Percentiles rank a stretch among this genome's conserved stretches.
Evolutionary conservation across 1,139 yeast genomes (phyloP).

Genomic region (Tardiomyces blankii): DNA sequence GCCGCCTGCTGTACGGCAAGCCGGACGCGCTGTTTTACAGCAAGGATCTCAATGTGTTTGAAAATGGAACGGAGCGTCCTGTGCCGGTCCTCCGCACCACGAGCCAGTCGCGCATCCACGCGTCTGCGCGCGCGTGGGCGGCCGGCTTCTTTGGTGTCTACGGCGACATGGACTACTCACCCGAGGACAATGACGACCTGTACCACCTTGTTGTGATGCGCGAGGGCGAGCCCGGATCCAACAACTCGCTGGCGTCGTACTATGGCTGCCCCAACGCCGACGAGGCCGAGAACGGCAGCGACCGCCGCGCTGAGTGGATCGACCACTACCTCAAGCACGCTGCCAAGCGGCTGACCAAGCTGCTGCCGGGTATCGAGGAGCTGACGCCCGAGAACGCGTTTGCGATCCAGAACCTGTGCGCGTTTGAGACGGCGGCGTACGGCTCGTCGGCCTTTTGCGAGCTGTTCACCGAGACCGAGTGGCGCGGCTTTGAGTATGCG

Average conservation of each 20-base stretch:
- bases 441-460: slow-evolving; percentile 39
- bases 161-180: slow-evolving; percentile 22
- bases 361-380: slow-evolving; percentile 32
- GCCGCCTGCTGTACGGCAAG: slow-evolving; percentile 23
- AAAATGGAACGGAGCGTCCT: slow-evolving; percentile 24
- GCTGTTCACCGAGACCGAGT: slow-evolving; percentile 38
- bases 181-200: slow-evolving; percentile 17
- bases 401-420: slow-evolving; percentile 35
- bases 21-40: slow-evolving; percentile 14
- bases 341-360: slow-evolving; percentile 30
- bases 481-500: slow-evolving; percentile 38
- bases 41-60: slow-evolving; percentile 18
- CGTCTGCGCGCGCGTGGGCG: slow-evolving; percentile 34
- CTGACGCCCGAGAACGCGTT: slow-evolving; percentile 30
- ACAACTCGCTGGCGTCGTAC: slow-evolving; percentile 34
- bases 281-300: slow-evolving; percentile 16
- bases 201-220: slow-evolving; percentile 25
- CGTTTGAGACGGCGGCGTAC: slow-evolving; percentile 38
- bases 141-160: slow-evolving; percentile 33
- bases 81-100: slow-evolving; percentile 30
- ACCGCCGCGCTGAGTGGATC: slow-evolving; percentile 25
- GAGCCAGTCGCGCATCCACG: slow-evolving; percentile 28
- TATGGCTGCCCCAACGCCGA: slow-evolving; percentile 29
- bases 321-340: slow-evolving; percentile 30
- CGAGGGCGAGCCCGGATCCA: slow-evolving; percentile 19